These are phyloP conservation scores for Solanum hybrid DNA, from an alignment of 305 asterid genomes.

Conservation along the genomic window DNA sequence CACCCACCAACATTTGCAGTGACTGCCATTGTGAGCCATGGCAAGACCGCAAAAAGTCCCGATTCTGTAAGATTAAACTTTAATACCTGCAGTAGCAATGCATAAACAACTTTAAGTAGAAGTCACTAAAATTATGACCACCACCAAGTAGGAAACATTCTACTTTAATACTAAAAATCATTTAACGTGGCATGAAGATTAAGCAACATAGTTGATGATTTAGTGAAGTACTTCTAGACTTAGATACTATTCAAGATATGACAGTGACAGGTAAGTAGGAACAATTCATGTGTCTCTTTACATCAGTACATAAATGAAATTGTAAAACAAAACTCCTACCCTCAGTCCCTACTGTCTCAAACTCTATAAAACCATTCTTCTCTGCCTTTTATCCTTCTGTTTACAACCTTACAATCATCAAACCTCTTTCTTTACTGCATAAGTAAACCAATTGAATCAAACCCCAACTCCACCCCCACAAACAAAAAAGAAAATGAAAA, in stretches of 20 bases:
- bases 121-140: not conserved
- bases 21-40: conserved; percentile 93
- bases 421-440: not conserved
- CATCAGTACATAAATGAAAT: not conserved
- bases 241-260: not conserved
- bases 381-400: not conserved
- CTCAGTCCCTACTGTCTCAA: not conserved
- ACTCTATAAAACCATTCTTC: not conserved
- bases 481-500: not conserved
- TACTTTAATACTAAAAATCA: not conserved
- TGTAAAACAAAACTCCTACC: not conserved
- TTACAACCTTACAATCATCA: not conserved
- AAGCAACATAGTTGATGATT: not conserved
- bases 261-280: not conserved
- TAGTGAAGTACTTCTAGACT: not conserved
- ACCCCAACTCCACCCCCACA: not conserved
- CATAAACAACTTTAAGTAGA: not conserved
- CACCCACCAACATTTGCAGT: conserved; percentile 88
- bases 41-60: conserved; percentile 60
- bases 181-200: not conserved
- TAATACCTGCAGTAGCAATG: conserved; percentile 48
- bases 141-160: not conserved
- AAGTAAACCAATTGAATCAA: not conserved
- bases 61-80: conserved; percentile 78
- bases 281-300: not conserved